A percentile compares a stretch with the other conserved stretches of the same genome.
Evolutionary conservation across 1,284 basidiomycete species (phyloP).

Genomic region (Melampsora larici-populina): DNA sequence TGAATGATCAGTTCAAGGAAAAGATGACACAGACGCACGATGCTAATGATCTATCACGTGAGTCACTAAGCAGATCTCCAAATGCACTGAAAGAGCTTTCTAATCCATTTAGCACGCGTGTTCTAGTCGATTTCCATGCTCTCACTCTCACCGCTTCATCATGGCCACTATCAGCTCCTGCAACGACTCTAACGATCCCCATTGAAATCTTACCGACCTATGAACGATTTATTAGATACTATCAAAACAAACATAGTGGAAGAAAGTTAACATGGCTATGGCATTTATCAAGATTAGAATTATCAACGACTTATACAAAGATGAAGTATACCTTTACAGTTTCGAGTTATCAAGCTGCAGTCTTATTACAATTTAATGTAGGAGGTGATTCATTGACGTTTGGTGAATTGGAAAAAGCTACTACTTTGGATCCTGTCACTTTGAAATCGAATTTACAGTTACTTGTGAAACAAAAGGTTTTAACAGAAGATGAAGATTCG

Average conservation of each 20-base stretch:
- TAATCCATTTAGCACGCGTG: background rate
- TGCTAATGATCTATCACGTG: constrained; percentile 59
- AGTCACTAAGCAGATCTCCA: constrained; percentile 37
- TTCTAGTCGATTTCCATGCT: constrained; percentile 75
- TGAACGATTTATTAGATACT: constrained; percentile 89
- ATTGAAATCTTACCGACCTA: constrained; percentile 79
- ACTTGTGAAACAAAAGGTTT: constrained; percentile 82
- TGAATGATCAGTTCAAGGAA: constrained; percentile 94
- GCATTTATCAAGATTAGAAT: constrained; percentile 95
- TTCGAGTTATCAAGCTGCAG: constrained; percentile 90
- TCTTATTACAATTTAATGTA: constrained; percentile 89
- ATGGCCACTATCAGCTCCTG: constrained; percentile 84
- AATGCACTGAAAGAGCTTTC: background rate
- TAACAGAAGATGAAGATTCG: constrained; percentile 73
- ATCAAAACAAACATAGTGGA: constrained; percentile 87
- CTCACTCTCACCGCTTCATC: constrained; percentile 94
- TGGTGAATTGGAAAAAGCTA: constrained; percentile 76
- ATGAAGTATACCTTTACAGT: constrained; percentile 97
- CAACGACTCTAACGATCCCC: constrained; percentile 83
- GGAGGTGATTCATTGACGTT: constrained; percentile 72
- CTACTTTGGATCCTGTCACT: constrained; percentile 76
- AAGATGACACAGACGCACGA: constrained; percentile 77
- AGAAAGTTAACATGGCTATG: constrained; percentile 96
- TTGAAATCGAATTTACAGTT: constrained; percentile 77
- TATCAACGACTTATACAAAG: constrained; percentile 83